phyloP scores from a whole-genome alignment of 257 asterid genomes.

The Cruciata laevipes region DNA sequence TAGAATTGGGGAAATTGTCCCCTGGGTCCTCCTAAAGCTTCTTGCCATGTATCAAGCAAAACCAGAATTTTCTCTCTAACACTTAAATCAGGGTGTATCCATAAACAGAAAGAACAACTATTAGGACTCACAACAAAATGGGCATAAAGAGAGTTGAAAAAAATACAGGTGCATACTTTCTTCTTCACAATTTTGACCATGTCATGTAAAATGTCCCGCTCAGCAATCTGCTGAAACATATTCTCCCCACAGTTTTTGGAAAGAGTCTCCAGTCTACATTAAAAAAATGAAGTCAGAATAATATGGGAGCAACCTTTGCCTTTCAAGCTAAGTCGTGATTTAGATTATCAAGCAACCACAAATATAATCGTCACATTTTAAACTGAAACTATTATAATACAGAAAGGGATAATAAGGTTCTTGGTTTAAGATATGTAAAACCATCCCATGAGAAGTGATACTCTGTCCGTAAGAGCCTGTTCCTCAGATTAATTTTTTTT shows the following conservation, averaged over 20 bases:
- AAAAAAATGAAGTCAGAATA: neutral
- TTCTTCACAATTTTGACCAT: constrained; percentile 95
- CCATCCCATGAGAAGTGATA: too few relatives aligned
- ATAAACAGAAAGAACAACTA: constrained; percentile 10
- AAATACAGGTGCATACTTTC: constrained; percentile 44
- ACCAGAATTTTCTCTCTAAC: constrained; percentile 92
- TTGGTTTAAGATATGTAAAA: neutral
- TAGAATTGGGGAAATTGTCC: constrained; percentile 84
- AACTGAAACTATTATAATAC: neutral
- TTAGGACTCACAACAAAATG: neutral
- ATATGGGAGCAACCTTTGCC: neutral
- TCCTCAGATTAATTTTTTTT: neutral
- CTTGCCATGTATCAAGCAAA: constrained; percentile 93
- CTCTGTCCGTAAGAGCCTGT: neutral
- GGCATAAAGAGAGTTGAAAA: constrained; percentile 2
- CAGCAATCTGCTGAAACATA: constrained; percentile 78
- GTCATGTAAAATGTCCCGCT: constrained; percentile 82
- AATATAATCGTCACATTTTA: neutral
- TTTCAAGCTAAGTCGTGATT: neutral
- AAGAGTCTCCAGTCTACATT: constrained; percentile 81
- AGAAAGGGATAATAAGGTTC: neutral
- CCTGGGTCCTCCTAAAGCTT: constrained; percentile 76
- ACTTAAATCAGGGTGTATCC: constrained; percentile 73
- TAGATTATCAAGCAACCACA: constrained; percentile 1
- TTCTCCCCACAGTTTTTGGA: constrained; percentile 95